phyloP scores from a whole-genome alignment of 768 basidiomycete species.

The Pisolithus albus region DNA sequence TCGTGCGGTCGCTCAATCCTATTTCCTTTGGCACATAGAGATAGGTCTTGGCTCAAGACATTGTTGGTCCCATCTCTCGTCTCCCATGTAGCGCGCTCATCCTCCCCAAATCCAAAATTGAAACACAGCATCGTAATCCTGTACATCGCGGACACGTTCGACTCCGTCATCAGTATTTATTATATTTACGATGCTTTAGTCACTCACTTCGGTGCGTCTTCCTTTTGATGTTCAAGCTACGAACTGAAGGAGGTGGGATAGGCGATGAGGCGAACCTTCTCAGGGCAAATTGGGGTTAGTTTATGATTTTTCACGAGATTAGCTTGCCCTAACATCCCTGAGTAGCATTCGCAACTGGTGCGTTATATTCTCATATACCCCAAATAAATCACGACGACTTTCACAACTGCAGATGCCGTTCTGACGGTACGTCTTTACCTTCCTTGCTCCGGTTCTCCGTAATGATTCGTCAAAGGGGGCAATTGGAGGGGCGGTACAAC shows the following conservation, averaged over 20 bases:
- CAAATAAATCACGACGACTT: too few relatives aligned
- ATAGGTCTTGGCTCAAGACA: background rate
- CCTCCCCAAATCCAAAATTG: background rate
- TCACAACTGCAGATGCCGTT: too few relatives aligned
- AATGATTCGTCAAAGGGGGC: background rate
- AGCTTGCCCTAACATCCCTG: too few relatives aligned
- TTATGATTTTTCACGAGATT: too few relatives aligned
- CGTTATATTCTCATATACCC: too few relatives aligned
- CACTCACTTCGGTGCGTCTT: background rate
- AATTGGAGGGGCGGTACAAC: background rate
- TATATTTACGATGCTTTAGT: background rate
- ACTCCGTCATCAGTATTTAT: background rate
- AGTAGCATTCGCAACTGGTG: too few relatives aligned
- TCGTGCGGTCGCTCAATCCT: too few relatives aligned
- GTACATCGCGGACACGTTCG: background rate
- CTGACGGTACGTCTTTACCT: too few relatives aligned
- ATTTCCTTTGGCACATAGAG: background rate
- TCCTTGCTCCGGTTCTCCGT: too few relatives aligned
- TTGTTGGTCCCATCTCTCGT: background rate
- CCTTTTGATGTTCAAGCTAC: background rate
- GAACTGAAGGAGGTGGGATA: background rate
- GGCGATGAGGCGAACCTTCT: too few relatives aligned
- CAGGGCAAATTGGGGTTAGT: too few relatives aligned
- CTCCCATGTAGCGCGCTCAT: background rate
- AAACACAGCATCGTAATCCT: background rate